Percentiles rank a stretch among this genome's conserved stretches.
These are phyloP conservation scores for Aquilaria malaccensis DNA, from an alignment of 345 rosid species.

Conservation along the genomic window DNA sequence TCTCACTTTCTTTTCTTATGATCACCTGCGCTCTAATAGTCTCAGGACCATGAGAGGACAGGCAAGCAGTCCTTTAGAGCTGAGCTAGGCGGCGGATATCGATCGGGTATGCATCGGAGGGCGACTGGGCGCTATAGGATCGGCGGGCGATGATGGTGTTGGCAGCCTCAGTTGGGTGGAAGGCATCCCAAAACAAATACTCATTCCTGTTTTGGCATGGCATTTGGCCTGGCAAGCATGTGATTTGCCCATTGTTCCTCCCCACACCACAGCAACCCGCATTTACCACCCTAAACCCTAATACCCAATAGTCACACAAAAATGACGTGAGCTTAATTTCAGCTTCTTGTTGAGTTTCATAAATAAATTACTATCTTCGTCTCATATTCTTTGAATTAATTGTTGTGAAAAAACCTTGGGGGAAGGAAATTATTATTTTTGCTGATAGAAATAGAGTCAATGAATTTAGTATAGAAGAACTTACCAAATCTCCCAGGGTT, in stretches of 20 bases:
- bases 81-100: constrained; percentile 49
- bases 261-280: constrained; percentile 75
- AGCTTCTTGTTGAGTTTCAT: too few relatives aligned
- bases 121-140: constrained; percentile 41
- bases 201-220: constrained; percentile 52
- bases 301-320: background rate
- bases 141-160: constrained; percentile 44
- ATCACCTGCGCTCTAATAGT: too few relatives aligned
- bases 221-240: constrained; percentile 55
- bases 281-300: constrained; percentile 53
- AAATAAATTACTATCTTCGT: too few relatives aligned
- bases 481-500: constrained; percentile 52
- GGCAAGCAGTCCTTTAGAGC: constrained; percentile 23
- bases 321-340: too few relatives aligned
- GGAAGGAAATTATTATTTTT: too few relatives aligned
- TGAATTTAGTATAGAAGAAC: background rate
- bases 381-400: too few relatives aligned
- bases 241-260: constrained; percentile 70
- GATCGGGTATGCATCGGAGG: constrained; percentile 50
- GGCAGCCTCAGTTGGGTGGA: constrained; percentile 60
- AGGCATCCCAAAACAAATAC: constrained; percentile 69
- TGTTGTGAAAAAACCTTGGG: too few relatives aligned
- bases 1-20: too few relatives aligned
- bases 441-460: too few relatives aligned
- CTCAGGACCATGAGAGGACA: too few relatives aligned